Evolutionary conservation across 2,329 filamentous ascomycete species (phyloP), one percentile per base, ranked within the genome.

Genomic region (Botrytis porri): DNA sequence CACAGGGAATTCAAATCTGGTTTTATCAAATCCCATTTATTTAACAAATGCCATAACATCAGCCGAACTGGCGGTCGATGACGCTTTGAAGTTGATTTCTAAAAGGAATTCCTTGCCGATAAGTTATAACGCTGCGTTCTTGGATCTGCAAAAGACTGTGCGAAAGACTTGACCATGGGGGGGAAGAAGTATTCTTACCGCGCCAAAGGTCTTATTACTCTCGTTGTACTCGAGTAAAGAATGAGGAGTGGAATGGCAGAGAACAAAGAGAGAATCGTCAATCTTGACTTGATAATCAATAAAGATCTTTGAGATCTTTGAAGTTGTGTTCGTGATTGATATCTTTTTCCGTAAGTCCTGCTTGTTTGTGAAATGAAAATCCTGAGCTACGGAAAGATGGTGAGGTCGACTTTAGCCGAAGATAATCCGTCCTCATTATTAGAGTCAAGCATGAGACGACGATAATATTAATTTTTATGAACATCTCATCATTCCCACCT

Each of bases 1-100:
- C 65, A 41, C 65, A 32, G 65, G 65, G 65, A 29, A 39, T 32
- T 54, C 2, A 41, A 67, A 57, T 57, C 65, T 67, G 35, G 20
- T 39, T 67, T 57, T 8, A 37, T 29, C 48, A 67, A 54, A 54
- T 67, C 45, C 35, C 32, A 51, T 51, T 25, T 32, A 65, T 51
- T 39, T 29, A 12, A 51, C 12, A 12, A 66, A 65, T 67, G 35
- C 64, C 45, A 67, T 67, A 29, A n/a, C 51, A 54, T 16, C 51
- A 29, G 22, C 32, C 35, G 8, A 22, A 20, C 10, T 39, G 14
- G 9, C 4, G 39, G n/a, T 66, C 18, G 25, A 51, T 51, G 64
- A 66, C 32, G 45, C 64, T 54, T 54, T 66, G 45, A 66, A 37
- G 12, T 66, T 65, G 41, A 25, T n/a, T 35, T 7, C 22, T 51